These are phyloP conservation scores for Rhizomucor pusillus DNA, from an alignment of 371 early-diverging fungal species.

Conservation along the genomic window DNA sequence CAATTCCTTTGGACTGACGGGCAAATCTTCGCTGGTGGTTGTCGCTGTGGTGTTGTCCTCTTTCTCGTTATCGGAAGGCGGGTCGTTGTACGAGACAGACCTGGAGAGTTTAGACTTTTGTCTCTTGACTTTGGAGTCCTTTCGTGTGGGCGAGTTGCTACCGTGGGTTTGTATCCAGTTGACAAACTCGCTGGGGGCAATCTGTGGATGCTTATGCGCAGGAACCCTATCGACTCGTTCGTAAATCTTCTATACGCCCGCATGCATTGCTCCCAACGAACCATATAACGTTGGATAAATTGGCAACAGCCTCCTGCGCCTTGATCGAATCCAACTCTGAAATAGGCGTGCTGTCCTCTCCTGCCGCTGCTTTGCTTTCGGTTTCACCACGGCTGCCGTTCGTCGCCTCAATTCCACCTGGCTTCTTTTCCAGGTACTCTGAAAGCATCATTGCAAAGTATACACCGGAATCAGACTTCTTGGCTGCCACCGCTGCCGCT, in stretches of 20 bases:
- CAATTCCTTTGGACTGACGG: constrained; percentile 6
- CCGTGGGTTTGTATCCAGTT: constrained; percentile 21
- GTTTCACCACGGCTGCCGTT: not conserved
- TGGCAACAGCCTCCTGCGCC: not conserved
- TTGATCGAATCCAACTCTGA: no score
- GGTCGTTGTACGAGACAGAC: constrained; percentile 24
- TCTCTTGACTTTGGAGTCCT: constrained; percentile 36
- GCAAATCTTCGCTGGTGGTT: constrained; percentile 1
- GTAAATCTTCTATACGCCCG: constrained; percentile 6
- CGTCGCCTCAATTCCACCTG: constrained; percentile 1
- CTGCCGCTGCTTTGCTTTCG: not conserved
- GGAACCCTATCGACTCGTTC: constrained; percentile 19
- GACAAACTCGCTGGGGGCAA: constrained; percentile 26
- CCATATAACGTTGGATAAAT: constrained; percentile 1
- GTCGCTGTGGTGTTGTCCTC: constrained; percentile 5
- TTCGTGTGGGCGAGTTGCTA: constrained; percentile 30
- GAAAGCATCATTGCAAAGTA: constrained; percentile 19
- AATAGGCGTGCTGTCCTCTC: not conserved
- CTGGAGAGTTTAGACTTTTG: constrained; percentile 32
- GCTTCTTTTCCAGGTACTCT: constrained; percentile 14
- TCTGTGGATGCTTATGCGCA: constrained; percentile 25
- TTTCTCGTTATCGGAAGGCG: constrained; percentile 7
- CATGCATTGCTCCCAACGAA: not conserved
- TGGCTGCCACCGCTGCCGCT: no score
- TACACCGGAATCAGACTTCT: constrained; percentile 20